Conservation (phyloP, 768 basidiomycete species). For the Auricularia heimuer region DNA sequence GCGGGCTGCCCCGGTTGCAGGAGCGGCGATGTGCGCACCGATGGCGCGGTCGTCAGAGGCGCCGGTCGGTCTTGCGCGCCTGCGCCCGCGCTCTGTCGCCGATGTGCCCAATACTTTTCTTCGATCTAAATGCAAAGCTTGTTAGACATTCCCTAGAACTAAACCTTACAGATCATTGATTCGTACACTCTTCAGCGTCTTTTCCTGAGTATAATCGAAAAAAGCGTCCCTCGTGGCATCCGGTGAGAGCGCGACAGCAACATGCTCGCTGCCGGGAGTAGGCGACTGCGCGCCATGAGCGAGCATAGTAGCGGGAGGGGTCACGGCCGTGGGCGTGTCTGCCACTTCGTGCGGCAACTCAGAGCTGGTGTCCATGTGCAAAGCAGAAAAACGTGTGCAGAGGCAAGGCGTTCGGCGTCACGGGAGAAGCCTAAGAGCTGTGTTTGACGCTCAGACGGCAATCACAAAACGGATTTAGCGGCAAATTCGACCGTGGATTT, state of each 20-base stretch:
- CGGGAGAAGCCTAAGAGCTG: too few species aligned
- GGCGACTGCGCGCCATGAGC: too few species aligned
- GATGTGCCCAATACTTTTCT: constrained; percentile 60
- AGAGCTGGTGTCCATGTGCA: neutral
- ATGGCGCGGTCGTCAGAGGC: neutral
- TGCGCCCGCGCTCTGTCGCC: constrained; percentile 44
- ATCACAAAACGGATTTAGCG: too few species aligned
- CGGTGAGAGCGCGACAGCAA: neutral
- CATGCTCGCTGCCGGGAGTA: too few species aligned
- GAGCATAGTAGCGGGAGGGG: neutral
- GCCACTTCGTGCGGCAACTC: neutral
- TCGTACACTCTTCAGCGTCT: constrained; percentile 38
- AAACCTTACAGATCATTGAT: constrained; percentile 3
- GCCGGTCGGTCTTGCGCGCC: constrained; percentile 3
- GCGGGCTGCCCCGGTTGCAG: constrained; percentile 16
- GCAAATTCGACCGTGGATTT: too few species aligned
- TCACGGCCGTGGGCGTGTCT: neutral
- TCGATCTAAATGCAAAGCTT: constrained; percentile 43
- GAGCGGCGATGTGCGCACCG: constrained; percentile 27
- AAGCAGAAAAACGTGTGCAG: neutral
- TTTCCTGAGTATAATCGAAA: constrained; percentile 75
- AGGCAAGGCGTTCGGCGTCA: neutral
- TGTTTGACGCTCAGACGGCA: too few species aligned
- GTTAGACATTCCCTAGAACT: neutral
- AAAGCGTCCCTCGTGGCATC: constrained; percentile 44